Conservation (phyloP, 2,329 filamentous ascomycete genomes). For the Pseudogymnoascus sp. region DNA sequence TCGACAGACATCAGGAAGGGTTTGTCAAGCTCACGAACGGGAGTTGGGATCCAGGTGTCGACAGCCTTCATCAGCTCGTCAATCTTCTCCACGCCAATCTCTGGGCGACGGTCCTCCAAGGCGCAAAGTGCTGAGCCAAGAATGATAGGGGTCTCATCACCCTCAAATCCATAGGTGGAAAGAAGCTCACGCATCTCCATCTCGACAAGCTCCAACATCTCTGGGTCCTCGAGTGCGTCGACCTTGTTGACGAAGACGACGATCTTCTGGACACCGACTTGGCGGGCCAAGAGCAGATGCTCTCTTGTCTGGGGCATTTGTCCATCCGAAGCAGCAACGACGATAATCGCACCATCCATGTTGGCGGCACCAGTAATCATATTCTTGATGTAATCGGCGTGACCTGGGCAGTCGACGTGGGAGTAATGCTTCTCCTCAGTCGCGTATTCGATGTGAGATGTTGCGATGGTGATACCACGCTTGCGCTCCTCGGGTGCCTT, state of each 20-base stretch:
- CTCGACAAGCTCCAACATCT: constrained; percentile 99
- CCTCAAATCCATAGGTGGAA: constrained; percentile 88
- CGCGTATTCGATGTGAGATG: constrained; percentile 96
- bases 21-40: constrained; percentile 89
- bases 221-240: constrained; percentile 91
- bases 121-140: constrained; percentile 96
- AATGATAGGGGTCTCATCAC: constrained; percentile 94
- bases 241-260: constrained; percentile 99
- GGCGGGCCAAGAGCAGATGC: constrained; percentile 93
- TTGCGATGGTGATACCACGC: constrained; percentile 99
- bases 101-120: constrained; percentile 75
- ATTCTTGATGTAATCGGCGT: constrained; percentile 99
- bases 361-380: constrained; percentile 99
- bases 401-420: constrained; percentile 98
- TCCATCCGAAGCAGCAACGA: constrained; percentile 95
- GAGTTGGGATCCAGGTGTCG: constrained; percentile 94
- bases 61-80: constrained; percentile 86
- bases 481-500: constrained; percentile 99
- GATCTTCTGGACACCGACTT: constrained; percentile 96
- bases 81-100: constrained; percentile 82
- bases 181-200: constrained; percentile 99
- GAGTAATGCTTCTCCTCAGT: constrained; percentile 95
- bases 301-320: constrained; percentile 99
- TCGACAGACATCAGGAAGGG: constrained; percentile 99
- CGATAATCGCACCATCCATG: constrained; percentile 99